A percentile compares a stretch with the other conserved stretches of the same genome.
Evolutionary conservation across 495 filamentous ascomycete genomes (phyloP).

Genomic region (Patellaria atrata): DNA sequence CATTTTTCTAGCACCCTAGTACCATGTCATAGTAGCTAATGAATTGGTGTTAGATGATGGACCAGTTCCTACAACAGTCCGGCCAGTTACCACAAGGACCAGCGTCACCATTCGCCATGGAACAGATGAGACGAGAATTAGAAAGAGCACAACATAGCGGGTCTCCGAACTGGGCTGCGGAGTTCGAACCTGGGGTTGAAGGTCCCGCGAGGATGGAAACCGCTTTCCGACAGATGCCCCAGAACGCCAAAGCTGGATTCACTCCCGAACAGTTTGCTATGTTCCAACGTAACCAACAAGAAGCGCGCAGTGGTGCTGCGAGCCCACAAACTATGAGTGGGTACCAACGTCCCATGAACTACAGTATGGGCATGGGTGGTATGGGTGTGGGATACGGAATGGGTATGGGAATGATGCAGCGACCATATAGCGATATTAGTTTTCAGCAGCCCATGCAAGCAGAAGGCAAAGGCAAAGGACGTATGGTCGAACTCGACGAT

Average conservation of each 20-base stretch:
- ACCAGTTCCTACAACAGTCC: constrained; percentile 73
- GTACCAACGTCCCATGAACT: constrained; percentile 46
- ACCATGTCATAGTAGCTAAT: constrained; percentile 1
- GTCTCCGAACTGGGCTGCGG: constrained; percentile 53
- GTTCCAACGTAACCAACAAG: constrained; percentile 58
- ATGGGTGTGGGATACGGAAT: constrained; percentile 24
- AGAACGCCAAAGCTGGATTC: constrained; percentile 45
- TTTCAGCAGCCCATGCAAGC: constrained; percentile 44
- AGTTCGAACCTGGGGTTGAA: constrained; percentile 45
- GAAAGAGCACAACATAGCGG: constrained; percentile 41
- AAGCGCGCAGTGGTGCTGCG: constrained; percentile 42
- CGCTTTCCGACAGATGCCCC: constrained; percentile 33
- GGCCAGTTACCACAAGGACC: constrained; percentile 40
- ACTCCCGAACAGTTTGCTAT: constrained; percentile 71
- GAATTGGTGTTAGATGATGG: constrained; percentile 57
- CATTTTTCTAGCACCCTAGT: constrained; percentile 4
- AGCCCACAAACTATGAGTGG: constrained; percentile 40
- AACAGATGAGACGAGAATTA: constrained; percentile 52
- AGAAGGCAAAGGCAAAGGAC: constrained; percentile 71
- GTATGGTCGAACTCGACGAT: constrained; percentile 87
- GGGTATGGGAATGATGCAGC: constrained; percentile 24
- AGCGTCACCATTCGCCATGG: constrained; percentile 49
- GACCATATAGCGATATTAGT: constrained; percentile 24
- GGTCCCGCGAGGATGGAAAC: constrained; percentile 69
- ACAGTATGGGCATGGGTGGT: constrained; percentile 28